These are phyloP conservation scores for Barnettozyma pratensis DNA, from an alignment of 805 yeast species.

Conservation along the genomic window DNA sequence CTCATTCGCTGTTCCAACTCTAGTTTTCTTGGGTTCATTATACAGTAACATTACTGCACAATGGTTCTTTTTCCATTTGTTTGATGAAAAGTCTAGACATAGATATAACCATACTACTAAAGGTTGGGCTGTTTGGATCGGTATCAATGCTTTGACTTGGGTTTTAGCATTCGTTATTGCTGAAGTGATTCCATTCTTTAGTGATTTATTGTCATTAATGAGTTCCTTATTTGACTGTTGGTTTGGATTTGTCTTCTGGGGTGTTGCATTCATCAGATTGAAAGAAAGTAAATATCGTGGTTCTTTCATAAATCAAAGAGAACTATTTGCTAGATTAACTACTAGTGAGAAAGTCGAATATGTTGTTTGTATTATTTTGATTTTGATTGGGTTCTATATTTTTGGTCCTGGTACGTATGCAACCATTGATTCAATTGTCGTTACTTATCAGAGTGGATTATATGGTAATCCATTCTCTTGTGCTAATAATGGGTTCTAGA, in stretches of 20 bases:
- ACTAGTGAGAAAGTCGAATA: constrained; percentile 33
- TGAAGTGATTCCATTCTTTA: constrained; percentile 61
- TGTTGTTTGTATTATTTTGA: constrained; percentile 32
- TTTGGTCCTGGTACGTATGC: constrained; percentile 58
- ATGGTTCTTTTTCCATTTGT: constrained; percentile 44
- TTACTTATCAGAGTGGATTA: constrained; percentile 41
- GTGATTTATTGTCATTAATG: constrained; percentile 53
- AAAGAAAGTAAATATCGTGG: constrained; percentile 31
- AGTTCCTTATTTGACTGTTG: constrained; percentile 60
- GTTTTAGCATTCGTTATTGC: constrained; percentile 51
- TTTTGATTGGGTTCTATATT: constrained; percentile 45
- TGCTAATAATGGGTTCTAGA: constrained; percentile 35
- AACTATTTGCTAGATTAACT: constrained; percentile 27
- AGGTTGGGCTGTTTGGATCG: constrained; percentile 53
- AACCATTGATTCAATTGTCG: constrained; percentile 48
- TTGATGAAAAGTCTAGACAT: constrained; percentile 37
- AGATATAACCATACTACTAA: constrained; percentile 40
- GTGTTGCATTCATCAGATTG: constrained; percentile 48
- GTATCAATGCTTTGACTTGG: constrained; percentile 41
- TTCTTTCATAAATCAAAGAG: constrained; percentile 21
- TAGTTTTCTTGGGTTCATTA: constrained; percentile 49
- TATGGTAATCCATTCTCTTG: constrained; percentile 52
- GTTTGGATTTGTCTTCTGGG: constrained; percentile 64
- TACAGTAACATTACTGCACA: constrained; percentile 52
- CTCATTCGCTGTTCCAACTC: constrained; percentile 57